Base-by-base conservation (phyloP, 306 rosid genomes). In the Acacia acuminata region DNA sequence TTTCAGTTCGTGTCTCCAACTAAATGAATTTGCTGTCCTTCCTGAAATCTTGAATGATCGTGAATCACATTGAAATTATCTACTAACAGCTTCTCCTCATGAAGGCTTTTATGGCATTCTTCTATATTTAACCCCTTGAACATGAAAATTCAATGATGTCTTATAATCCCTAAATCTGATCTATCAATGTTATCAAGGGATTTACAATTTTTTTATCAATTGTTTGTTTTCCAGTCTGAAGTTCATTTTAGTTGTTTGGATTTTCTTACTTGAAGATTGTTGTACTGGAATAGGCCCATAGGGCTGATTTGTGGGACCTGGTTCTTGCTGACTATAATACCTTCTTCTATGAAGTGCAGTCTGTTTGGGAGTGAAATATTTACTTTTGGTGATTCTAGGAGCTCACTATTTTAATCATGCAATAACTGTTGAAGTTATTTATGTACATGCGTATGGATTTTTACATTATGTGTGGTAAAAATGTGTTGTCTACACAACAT, bases 281-380 rank as follows among this genome's bases (percentile, higher is more conserved):
- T 78, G 53, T 53, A 50, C 42, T 20, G 64, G 44, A 51, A 22
- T 51, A 45, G 71, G 36, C 7, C 81, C 34, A 36, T 38, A 14
- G 72, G 50, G 34, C 47, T 80, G 63, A 40, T 68, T 48, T 84
- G 84, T 76, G 84, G 73, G 47, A 51, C 67, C 3, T 55, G 1
- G 4, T 45, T 84, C 47, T 75, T 73, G 73, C 67, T 32, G 30
- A 66, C 80, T 34, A 43, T 42, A 38, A 60, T 63, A 47, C 76
- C 45, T 71, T 22, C 7, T 80, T 73, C 63, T n/a, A 15, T 51
- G 71, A 42, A 40, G 38, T 32, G 3, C 56, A 61, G 70, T 63
- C 70, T 64, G 56, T 55, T 76, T 61, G 71, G 48, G 55, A 70
- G 20, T 71, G 76, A 63, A 15, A 51, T 78, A 61, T 69, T 76